Evolutionary conservation across 2,329 filamentous ascomycete genomes (phyloP), one percentile per base, ranked within the genome.

Genomic region (Ceratocystis variospora): DNA sequence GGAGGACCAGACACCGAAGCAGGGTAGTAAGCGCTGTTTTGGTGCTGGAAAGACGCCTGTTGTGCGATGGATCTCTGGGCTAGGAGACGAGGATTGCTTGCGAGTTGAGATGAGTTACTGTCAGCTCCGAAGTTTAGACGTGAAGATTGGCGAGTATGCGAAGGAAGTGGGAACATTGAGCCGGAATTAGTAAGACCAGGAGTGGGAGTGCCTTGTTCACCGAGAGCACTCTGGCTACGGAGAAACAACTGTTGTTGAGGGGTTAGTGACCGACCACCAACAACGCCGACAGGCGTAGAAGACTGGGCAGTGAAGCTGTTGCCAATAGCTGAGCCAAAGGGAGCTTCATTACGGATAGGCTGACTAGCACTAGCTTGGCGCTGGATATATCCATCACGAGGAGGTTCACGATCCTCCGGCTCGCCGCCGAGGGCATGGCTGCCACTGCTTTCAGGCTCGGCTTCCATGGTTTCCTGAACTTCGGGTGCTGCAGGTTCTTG

Each of bases 361-460:
- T 91, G 90, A 6, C 90, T 85, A 41, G 37, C 37, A 12, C 83
- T 84, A 68, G 85, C 83, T 62, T 85, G 82, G 68, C 85, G 82
- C 67, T 83, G 82, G 55, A 82, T 80, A 50, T 81, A 81, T 48
- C 76, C 76, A 62, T 83, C 82, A 19, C 79, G 78, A 19, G 75
- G 72, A 57, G 77, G 76, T 25, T 90, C 87, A 69, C 83, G 81
- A 70, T 96, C 90, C 73, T 97, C 93, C 0, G 93, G 93, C 73
- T 97, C 93, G 55, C 93, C 93, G 67, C 93, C 93, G 19, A 97
- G 81, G 67, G 95, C 92, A 67, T 94, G 80, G 73, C 93, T 97
- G 15, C 85, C 84, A 59, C 89, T 89, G 70, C 88, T 88, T 75
- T 94, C 91, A 1, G 85, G 84, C 66, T 88, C 87, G 67, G 89